phyloP scores from a whole-genome alignment of 768 basidiomycete species.

The Xerocomellus dryophilus region DNA sequence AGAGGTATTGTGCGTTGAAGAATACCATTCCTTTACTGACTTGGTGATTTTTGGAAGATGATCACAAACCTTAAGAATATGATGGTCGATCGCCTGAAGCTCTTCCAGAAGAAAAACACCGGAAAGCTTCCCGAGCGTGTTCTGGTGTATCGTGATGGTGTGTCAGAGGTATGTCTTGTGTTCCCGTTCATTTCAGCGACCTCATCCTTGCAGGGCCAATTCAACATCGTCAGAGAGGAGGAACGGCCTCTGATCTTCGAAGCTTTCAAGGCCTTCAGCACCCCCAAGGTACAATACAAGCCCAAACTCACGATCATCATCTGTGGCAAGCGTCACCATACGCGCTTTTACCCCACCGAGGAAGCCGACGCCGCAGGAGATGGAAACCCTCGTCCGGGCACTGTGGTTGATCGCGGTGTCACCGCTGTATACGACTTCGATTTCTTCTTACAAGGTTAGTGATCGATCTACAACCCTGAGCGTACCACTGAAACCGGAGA shows the following conservation, averaged over 20 bases:
- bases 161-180: conserved; percentile 60
- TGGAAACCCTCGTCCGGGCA: conserved; percentile 52
- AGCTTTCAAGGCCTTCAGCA: conserved; percentile 41
- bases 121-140: conserved; percentile 43
- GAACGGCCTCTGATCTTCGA: conserved; percentile 43
- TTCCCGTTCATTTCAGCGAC: neutral
- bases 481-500: neutral
- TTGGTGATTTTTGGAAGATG: conserved; percentile 34
- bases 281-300: conserved; percentile 36
- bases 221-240: conserved; percentile 40
- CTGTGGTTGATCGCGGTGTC: conserved; percentile 53
- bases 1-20: conserved; percentile 44
- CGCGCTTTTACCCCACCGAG: conserved; percentile 54
- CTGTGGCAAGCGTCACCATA: conserved; percentile 59
- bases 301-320: conserved; percentile 52
- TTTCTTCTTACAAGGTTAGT: conserved; percentile 51
- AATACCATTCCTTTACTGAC: neutral
- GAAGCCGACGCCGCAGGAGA: conserved; percentile 38
- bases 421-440: conserved; percentile 54
- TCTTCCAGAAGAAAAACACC: conserved; percentile 37
- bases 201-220: conserved; percentile 44
- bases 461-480: neutral
- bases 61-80: conserved; percentile 46
- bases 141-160: conserved; percentile 69
- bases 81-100: conserved; percentile 46